Evolutionary conservation across 805 yeast species (phyloP).

Genomic region (Groenewaldozyma tartarivorans): DNA sequence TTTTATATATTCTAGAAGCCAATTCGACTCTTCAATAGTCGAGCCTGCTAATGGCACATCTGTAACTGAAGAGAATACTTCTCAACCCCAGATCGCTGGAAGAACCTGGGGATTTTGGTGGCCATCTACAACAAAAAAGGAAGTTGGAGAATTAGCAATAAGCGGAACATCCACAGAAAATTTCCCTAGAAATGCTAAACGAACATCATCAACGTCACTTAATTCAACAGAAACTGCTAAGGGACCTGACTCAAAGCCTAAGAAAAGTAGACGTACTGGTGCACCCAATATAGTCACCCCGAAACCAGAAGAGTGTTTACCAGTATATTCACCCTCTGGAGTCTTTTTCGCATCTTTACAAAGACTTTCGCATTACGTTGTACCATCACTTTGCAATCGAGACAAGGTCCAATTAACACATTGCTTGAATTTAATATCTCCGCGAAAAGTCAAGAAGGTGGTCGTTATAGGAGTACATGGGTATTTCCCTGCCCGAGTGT

Average conservation of each 20-base stretch:
- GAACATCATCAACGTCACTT: constrained; percentile 7
- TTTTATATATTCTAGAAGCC: no score
- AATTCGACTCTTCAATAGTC: no score
- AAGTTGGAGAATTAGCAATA: constrained; percentile 23
- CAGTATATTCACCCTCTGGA: constrained; percentile 17
- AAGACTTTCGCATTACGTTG: constrained; percentile 12
- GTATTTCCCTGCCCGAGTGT: constrained; percentile 79
- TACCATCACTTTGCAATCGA: constrained; percentile 8
- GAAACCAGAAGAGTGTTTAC: constrained; percentile 18
- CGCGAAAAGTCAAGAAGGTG: constrained; percentile 39
- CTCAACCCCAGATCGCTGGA: constrained; percentile 5
- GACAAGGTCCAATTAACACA: constrained; percentile 12
- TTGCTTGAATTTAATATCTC: constrained; percentile 23
- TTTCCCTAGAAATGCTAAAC: constrained; percentile 20
- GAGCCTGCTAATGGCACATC: no score
- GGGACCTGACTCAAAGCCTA: constrained; percentile 6
- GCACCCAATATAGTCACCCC: constrained; percentile 24
- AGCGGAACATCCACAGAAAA: constrained; percentile 24
- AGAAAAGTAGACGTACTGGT: constrained; percentile 6
- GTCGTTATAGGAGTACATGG: constrained; percentile 93
- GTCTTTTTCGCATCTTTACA: constrained; percentile 13
- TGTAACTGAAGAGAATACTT: no score
- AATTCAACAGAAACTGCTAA: constrained; percentile 6
- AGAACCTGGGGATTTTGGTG: constrained; percentile 30
- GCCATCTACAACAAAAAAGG: constrained; percentile 5